These are phyloP conservation scores for Tricladium varicosporioides DNA, from an alignment of 2,329 filamentous ascomycete species.

Conservation along the genomic window DNA sequence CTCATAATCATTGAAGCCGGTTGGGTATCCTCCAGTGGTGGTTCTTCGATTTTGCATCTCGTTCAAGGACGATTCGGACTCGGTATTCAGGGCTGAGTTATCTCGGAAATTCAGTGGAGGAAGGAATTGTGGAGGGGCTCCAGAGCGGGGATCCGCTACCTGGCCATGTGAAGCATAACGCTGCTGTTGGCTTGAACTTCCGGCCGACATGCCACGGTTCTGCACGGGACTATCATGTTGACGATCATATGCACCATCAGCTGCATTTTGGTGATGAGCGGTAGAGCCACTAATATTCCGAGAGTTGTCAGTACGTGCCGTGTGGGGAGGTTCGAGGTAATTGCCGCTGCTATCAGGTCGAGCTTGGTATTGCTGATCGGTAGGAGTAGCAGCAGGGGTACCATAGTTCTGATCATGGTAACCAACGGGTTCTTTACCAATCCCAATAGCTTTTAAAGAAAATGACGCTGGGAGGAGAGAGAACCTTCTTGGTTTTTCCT, in stretches of 20 bases:
- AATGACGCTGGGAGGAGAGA: constrained; percentile 66
- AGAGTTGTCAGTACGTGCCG: constrained; percentile 13
- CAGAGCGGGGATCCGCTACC: constrained; percentile 28
- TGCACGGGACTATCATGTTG: constrained; percentile 31
- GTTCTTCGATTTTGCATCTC: constrained; percentile 25
- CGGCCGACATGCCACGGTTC: constrained; percentile 38
- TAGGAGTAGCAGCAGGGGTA: constrained; percentile 22
- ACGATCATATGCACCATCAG: constrained; percentile 30
- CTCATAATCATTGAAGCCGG: constrained; percentile 29
- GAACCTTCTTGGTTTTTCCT: constrained; percentile 64
- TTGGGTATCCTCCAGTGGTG: constrained; percentile 18
- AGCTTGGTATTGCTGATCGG: constrained; percentile 24
- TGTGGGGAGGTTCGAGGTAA: constrained; percentile 25
- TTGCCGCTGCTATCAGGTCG: constrained; percentile 25
- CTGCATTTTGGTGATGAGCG: constrained; percentile 18
- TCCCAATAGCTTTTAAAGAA: constrained; percentile 62
- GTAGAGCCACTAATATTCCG: constrained; percentile 26
- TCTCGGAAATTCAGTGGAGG: constrained; percentile 30
- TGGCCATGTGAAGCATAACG: constrained; percentile 13
- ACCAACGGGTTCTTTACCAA: constrained; percentile 42
- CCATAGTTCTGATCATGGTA: constrained; percentile 36
- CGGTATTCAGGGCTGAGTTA: constrained; percentile 28
- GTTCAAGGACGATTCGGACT: constrained; percentile 32
- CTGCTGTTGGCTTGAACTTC: constrained; percentile 41
- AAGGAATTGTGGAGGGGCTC: constrained; percentile 25